Evolutionary conservation across 2,329 filamentous ascomycete species (phyloP).

Genomic region (Talaromyces sp.): DNA sequence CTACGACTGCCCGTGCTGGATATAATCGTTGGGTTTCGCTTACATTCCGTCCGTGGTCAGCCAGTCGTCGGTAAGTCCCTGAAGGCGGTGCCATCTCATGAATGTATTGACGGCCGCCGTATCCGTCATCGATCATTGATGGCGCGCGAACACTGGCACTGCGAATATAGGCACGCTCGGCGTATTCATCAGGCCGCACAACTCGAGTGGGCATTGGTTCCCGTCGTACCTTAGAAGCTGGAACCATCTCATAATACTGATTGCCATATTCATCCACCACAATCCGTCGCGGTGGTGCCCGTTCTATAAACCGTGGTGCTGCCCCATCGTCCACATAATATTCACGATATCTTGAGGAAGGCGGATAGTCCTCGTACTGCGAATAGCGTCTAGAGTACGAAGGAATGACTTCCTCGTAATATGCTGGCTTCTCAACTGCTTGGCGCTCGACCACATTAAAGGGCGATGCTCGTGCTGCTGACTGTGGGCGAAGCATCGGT

Average conservation of each 20-base stretch:
- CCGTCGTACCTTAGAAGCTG: conserved; percentile 34
- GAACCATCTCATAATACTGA: conserved; percentile 64
- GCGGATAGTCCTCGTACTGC: conserved; percentile 36
- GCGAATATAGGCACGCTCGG: conserved; percentile 30
- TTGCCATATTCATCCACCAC: conserved; percentile 80
- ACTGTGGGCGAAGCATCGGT: conserved; percentile 36
- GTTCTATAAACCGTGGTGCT: conserved; percentile 48
- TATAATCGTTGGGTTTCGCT: conserved; percentile 33
- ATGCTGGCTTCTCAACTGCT: conserved; percentile 35
- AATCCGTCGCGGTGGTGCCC: conserved; percentile 62
- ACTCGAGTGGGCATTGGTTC: conserved; percentile 34
- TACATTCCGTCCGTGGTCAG: conserved; percentile 33
- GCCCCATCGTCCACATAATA: conserved; percentile 44
- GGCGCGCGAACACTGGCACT: conserved; percentile 37
- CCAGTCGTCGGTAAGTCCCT: conserved; percentile 39
- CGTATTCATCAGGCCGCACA: conserved; percentile 32
- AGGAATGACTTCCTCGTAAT: conserved; percentile 38
- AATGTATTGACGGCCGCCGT: conserved; percentile 39
- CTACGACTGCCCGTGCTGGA: conserved; percentile 28
- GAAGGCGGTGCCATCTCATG: conserved; percentile 46
- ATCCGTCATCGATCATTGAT: conserved; percentile 43
- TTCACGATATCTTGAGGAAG: conserved; percentile 36
- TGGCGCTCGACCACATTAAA: conserved; percentile 41
- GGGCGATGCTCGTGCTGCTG: conserved; percentile 36
- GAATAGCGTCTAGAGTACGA: conserved; percentile 33